phyloP scores from a whole-genome alignment of 148 eudicot genomes.

The Silene conica region DNA sequence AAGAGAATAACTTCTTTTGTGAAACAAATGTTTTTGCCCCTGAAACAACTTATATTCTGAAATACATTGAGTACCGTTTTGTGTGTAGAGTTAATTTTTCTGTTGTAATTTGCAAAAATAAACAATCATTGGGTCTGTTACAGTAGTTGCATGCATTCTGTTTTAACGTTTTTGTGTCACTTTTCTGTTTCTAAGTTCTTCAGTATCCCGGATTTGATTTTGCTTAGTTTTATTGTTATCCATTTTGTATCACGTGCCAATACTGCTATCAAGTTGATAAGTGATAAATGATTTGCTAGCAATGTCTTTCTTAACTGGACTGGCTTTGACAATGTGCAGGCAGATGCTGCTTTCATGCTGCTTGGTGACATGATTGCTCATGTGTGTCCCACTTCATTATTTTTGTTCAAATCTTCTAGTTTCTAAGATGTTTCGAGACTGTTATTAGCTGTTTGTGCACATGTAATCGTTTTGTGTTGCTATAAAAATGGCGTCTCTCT shows the following conservation, averaged over 20 bases:
- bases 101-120: background rate
- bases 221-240: background rate
- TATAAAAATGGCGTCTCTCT: background rate
- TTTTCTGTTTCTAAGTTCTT: background rate
- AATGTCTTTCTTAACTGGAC: constrained; percentile 1
- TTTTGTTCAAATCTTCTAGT: background rate
- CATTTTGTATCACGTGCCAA: background rate
- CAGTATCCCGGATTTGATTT: background rate
- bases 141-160: background rate
- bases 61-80: too few species aligned
- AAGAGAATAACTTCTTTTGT: background rate
- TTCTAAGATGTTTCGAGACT: background rate
- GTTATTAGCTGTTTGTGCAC: background rate
- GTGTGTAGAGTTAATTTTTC: too few species aligned
- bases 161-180: background rate
- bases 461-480: background rate
- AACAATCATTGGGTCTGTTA: background rate
- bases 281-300: background rate
- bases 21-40: background rate
- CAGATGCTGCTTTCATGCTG: constrained; percentile 79
- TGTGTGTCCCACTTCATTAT: constrained; percentile 35
- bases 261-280: background rate
- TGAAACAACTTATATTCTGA: too few species aligned
- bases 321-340: constrained; percentile 40
- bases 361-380: constrained; percentile 59